Evolutionary conservation across 1,284 basidiomycete genomes (phyloP).

Genomic region (Melampsora abietis-canadensis): DNA sequence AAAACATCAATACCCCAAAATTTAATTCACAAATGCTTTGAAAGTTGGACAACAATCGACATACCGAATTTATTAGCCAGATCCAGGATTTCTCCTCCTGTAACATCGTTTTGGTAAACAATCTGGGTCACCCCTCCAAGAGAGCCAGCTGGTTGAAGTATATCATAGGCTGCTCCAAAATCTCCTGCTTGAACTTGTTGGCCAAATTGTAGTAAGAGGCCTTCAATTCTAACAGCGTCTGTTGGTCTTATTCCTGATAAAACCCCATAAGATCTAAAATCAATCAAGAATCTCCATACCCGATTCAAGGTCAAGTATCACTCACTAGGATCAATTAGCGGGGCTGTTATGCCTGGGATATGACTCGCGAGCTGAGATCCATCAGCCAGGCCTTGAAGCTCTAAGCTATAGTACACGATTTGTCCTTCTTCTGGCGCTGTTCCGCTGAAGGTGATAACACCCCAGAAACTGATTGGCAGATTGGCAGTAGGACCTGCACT

Average conservation of each 20-base stretch:
- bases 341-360: not conserved
- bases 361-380: not conserved
- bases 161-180: slow-evolving; percentile 5
- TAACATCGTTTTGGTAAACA: not conserved
- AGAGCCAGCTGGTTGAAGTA: not conserved
- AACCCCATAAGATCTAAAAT: not conserved
- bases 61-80: not conserved
- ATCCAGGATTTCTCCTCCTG: not conserved
- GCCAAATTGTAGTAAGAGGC: not conserved
- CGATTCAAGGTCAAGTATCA: not conserved
- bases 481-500: not conserved
- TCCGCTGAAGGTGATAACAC: not conserved
- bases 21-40: too few relatives aligned
- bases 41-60: not conserved
- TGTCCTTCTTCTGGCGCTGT: not conserved
- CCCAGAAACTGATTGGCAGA: not conserved
- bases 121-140: not conserved
- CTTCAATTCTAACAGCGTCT: not conserved
- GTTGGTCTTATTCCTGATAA: not conserved
- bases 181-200: not conserved
- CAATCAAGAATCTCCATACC: not conserved
- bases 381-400: not conserved
- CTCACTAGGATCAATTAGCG: not conserved
- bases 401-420: not conserved
- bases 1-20: too few relatives aligned